Conservation (phyloP, 352 stramenopile genomes). For the Globisporangium heterothallicum region DNA sequence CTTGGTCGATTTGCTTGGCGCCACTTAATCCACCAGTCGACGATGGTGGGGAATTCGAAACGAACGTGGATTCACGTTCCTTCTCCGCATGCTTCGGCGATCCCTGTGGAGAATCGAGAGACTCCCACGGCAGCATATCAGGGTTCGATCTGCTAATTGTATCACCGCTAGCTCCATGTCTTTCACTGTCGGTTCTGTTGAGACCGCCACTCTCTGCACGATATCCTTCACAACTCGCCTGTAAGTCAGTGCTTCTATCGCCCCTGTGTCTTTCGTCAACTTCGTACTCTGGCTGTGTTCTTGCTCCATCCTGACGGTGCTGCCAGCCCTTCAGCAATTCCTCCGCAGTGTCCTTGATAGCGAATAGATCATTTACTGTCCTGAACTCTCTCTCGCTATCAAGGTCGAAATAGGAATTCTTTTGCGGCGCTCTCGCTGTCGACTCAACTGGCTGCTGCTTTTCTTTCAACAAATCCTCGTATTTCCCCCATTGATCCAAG, state of each 20-base stretch:
- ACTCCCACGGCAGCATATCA: background rate
- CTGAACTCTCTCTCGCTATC: slow-evolving; percentile 14
- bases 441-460: slow-evolving; percentile 15
- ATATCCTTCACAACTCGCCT: background rate
- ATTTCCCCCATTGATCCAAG: slow-evolving; percentile 70
- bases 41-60: background rate
- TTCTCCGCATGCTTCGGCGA: background rate
- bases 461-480: slow-evolving; percentile 50
- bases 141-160: no score
- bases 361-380: slow-evolving; percentile 32
- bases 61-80: background rate
- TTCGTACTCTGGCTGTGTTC: background rate
- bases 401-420: slow-evolving; percentile 8
- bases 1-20: slow-evolving; percentile 17
- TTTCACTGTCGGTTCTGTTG: background rate
- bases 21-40: background rate
- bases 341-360: slow-evolving; percentile 35
- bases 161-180: background rate
- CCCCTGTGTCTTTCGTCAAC: background rate
- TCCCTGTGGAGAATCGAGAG: background rate
- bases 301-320: background rate
- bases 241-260: background rate
- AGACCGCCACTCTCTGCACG: background rate
- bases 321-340: slow-evolving; percentile 33
- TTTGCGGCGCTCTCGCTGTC: background rate